Base-by-base conservation (phyloP, 306 rosid genomes). In the Trifolium repens region DNA sequence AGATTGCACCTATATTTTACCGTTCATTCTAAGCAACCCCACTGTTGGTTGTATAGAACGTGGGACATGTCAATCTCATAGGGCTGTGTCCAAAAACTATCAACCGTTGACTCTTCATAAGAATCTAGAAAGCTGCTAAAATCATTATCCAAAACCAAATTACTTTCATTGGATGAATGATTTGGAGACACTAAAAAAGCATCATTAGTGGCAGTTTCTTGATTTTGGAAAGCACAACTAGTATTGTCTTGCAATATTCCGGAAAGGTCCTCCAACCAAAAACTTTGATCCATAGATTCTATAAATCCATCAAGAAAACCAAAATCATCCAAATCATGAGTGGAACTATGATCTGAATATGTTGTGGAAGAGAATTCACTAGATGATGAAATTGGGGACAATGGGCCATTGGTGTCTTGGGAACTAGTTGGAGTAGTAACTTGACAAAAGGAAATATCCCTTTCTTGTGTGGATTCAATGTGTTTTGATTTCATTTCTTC, bases 1-100 rank as follows among this genome's bases (percentile, higher is more conserved):
- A 39, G 42, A 39, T 39, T 39, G 42, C 9, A 7, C 9, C 9
- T 7, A 39, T 39, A 32, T 39, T 39, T 43, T 11, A 5, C 5
- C 1, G 1, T 10, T 44, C 14, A 44, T 11, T 44, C 15, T 13
- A 11, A 44, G 5, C 15, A 44, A 10, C 1, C 50, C n/a, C 15
- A 39, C 1, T 39, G 42, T 39, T 39, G 42, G 42, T 39, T 39
- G 42, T 39, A 39, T 39, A 39, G 49, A 22, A 19, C 26, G 7
- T 75, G 35, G 27, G 34, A 70, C 68, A 71, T 32, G 47, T 79
- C 81, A 26, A 2, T 9, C 5, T 37, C 37, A 27, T 24, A 75
- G 49, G 79, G 50, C 26, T 79, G 57, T 42, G 76, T 71, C 84
- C 76, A 83, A 49, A 83, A 58, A 35, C 69, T 76, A 39, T 71